phyloP scores from a whole-genome alignment of 2,329 filamentous ascomycete species.

The Thyridium curvatum region DNA sequence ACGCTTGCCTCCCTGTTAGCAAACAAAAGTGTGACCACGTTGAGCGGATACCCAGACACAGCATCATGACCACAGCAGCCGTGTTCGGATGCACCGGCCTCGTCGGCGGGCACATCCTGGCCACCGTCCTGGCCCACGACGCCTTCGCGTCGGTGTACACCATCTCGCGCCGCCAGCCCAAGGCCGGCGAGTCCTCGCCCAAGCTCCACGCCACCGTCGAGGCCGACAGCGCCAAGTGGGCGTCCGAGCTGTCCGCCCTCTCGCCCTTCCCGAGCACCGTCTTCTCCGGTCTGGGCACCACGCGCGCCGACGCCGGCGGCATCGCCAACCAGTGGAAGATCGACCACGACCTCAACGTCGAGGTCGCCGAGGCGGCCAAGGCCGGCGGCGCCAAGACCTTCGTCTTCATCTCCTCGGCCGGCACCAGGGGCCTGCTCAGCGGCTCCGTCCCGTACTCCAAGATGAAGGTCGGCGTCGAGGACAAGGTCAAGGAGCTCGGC shows the following conservation, averaged over 20 bases:
- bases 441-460: slow-evolving; percentile 43
- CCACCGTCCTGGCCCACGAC: slow-evolving; percentile 49
- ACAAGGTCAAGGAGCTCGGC: slow-evolving; percentile 61
- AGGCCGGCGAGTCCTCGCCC: slow-evolving; percentile 29
- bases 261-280: slow-evolving; percentile 55
- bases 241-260: slow-evolving; percentile 48
- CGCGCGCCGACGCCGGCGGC: slow-evolving; percentile 65
- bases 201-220: slow-evolving; percentile 64
- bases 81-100: slow-evolving; percentile 63
- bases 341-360: slow-evolving; percentile 80
- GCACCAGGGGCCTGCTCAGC: slow-evolving; percentile 33
- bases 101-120: slow-evolving; percentile 69
- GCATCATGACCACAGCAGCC: slow-evolving; percentile 38
- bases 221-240: slow-evolving; percentile 64
- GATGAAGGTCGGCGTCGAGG: slow-evolving; percentile 89
- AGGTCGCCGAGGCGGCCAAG: slow-evolving; percentile 69
- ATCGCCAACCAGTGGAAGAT: slow-evolving; percentile 79
- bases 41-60: background rate
- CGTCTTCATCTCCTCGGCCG: slow-evolving; percentile 64
- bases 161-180: slow-evolving; percentile 60
- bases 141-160: slow-evolving; percentile 51
- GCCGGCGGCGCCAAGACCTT: slow-evolving; percentile 66
- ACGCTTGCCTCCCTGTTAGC: too few species aligned
- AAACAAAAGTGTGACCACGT: background rate
- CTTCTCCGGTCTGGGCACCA: slow-evolving; percentile 77